Evolutionary conservation across 2,329 filamentous ascomycete species (phyloP).

Genomic region (Ophiognomonia clavigignenti-juglandacearum): DNA sequence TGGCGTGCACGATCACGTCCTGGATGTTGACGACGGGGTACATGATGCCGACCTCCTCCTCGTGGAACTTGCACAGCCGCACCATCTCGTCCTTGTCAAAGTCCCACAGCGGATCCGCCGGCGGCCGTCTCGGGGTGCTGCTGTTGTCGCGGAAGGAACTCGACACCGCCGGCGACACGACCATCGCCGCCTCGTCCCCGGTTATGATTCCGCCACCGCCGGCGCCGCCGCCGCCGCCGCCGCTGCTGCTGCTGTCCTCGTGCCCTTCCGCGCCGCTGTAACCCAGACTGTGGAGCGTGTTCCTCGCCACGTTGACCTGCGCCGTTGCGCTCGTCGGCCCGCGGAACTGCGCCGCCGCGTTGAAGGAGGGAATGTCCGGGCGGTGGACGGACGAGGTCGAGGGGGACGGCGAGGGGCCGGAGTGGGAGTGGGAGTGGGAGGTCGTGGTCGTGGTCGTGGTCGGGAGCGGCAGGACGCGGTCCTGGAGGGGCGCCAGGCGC

Average conservation of each 20-base stretch:
- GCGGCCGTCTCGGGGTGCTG: conserved; percentile 16
- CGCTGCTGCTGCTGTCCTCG: conserved; percentile 56
- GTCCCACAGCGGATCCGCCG: conserved; percentile 72
- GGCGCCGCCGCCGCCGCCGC: conserved; percentile 52
- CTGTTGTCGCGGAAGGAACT: conserved; percentile 10
- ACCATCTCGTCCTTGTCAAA: conserved; percentile 75
- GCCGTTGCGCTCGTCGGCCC: conserved; percentile 84
- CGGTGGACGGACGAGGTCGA: conserved; percentile 37
- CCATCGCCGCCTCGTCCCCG: conserved; percentile 26
- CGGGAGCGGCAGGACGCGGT: conserved; percentile 33
- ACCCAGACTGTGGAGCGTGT: conserved; percentile 83
- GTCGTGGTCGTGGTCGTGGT: conserved; percentile 26
- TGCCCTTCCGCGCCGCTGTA: conserved; percentile 62
- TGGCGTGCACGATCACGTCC: conserved; percentile 64
- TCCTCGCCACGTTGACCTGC: conserved; percentile 81
- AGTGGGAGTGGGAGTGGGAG: too few species aligned
- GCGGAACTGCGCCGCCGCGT: conserved; percentile 61
- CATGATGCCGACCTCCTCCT: conserved; percentile 90
- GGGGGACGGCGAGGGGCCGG: conserved; percentile 37
- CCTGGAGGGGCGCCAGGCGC: conserved; percentile 39
- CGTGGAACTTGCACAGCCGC: conserved; percentile 71
- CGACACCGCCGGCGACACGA: conserved; percentile 28
- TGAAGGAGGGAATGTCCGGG: conserved; percentile 44
- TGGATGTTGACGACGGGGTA: conserved; percentile 80
- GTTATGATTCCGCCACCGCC: conserved; percentile 47